Conservation (phyloP, 2,329 filamentous ascomycete genomes). For the Ophiostoma sp. region DNA sequence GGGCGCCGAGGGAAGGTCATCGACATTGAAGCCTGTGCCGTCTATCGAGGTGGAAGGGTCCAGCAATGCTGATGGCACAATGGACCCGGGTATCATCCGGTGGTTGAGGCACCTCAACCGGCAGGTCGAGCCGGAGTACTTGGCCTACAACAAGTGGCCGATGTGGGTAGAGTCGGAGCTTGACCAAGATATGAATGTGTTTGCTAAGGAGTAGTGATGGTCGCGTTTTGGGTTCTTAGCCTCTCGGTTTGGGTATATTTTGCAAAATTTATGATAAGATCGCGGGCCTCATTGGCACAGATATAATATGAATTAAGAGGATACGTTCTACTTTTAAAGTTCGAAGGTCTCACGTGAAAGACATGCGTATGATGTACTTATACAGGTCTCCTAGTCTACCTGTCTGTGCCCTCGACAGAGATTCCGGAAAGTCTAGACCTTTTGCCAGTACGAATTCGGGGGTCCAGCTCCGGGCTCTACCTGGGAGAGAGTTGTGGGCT, state of each 20-base stretch:
- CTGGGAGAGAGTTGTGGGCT: not conserved
- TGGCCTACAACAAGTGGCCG: conserved; percentile 53
- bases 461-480: not conserved
- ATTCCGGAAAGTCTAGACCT: not conserved
- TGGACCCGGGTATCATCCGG: conserved; percentile 48
- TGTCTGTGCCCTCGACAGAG: not conserved
- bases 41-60: conserved; percentile 24
- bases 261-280: not conserved
- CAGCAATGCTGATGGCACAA: conserved; percentile 32
- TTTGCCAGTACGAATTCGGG: not conserved
- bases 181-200: conserved; percentile 47
- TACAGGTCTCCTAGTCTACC: not conserved
- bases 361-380: not conserved
- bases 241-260: not conserved
- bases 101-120: conserved; percentile 56
- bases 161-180: conserved; percentile 56
- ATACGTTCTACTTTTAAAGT: not conserved
- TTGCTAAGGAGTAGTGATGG: conserved; percentile 39
- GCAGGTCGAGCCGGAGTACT: conserved; percentile 47
- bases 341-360: not conserved
- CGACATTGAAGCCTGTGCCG: not conserved
- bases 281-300: not conserved
- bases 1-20: not conserved
- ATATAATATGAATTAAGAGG: not conserved
- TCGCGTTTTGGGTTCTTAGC: not conserved